Percentiles rank a stretch among this genome's conserved stretches.
phyloP scores from a whole-genome alignment of 2,329 filamentous ascomycete species.

The Reticulascus tulasneorum region DNA sequence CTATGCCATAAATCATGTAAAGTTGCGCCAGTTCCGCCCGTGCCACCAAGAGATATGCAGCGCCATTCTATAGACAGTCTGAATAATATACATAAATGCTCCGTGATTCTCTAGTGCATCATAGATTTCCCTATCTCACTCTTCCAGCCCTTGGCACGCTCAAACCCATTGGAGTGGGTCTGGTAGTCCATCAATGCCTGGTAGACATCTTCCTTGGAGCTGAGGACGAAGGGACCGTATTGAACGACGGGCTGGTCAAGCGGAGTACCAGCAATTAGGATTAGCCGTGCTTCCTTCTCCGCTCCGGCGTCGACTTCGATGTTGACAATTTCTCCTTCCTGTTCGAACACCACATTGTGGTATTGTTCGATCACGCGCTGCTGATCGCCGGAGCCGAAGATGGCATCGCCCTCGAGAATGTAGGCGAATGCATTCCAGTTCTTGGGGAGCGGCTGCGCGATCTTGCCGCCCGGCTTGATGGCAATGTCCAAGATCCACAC shows the following conservation, averaged over 20 bases:
- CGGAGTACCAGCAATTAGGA: constrained; percentile 75
- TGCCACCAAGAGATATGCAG: no score
- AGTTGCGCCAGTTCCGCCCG: no score
- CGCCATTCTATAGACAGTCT: no score
- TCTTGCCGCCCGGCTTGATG: constrained; percentile 71
- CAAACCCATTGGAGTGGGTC: constrained; percentile 71
- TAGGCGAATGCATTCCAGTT: constrained; percentile 93
- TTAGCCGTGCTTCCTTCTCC: constrained; percentile 53
- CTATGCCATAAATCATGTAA: no score
- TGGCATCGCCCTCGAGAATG: constrained; percentile 68
- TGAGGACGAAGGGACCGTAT: constrained; percentile 83
- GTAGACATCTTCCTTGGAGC: constrained; percentile 65
- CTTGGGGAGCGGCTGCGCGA: constrained; percentile 70
- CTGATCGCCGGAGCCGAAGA: constrained; percentile 53
- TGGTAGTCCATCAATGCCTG: constrained; percentile 75
- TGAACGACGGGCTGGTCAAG: constrained; percentile 78
- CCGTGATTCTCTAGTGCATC: no score
- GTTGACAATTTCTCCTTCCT: constrained; percentile 70
- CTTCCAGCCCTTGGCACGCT: constrained; percentile 73
- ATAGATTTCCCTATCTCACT: constrained; percentile 84
- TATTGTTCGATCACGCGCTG: constrained; percentile 60
- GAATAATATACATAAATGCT: no score
- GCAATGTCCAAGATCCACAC: constrained; percentile 92
- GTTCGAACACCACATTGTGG: constrained; percentile 86
- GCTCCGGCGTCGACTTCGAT: constrained; percentile 65